Base-by-base conservation (phyloP, 2,329 filamentous ascomycete genomes). In the Epichloe baconii region DNA sequence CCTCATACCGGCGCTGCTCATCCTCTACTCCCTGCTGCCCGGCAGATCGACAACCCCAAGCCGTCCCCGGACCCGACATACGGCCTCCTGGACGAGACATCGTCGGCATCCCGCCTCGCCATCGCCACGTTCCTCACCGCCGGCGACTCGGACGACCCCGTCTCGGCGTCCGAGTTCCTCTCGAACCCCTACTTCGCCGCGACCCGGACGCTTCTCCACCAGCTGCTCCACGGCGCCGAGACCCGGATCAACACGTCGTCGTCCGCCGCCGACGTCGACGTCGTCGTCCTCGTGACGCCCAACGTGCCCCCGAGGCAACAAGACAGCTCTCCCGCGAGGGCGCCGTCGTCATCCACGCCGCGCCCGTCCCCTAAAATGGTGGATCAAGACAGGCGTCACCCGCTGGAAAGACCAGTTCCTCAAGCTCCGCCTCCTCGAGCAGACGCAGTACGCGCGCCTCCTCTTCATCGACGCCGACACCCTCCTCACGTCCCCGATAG, bases 381-480 rank as follows among this genome's bases (percentile, higher is more conserved):
- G 67, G 66, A 61, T 71, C 19, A 60, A 61, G 34, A 65, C 66
- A 0, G 64, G 64, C 5, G 61, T 67, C 5, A 58, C 61, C 2
- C 61, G 69, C 41, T 73, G 68, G 67, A 65, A 66, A 37, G 68
- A 73, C 51, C 63, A 67, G 51, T 69, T 72, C 56, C 67, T 64
- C 21, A 73, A 73, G 58, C 62, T 74, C 15, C 64, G 68, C 11
- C 54, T 72, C 5, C 66, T 71, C 43, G 60, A 70, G 50, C 61
- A 69, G 61, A 66, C 63, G 4, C 56, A 72, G 48, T 73, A 66
- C 57, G 61, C 67, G 11, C 63, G 67, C 5, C 55, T 73, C 26
- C 61, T 70, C n/a, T 71, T 70, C 7, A 58, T 73, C 54, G 71
- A 74, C 53, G 65, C 68, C 23, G 71, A 74, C 55, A 69, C 64